Base-by-base conservation (phyloP, 495 filamentous ascomycete genomes). In the Penicillium odoratum region DNA sequence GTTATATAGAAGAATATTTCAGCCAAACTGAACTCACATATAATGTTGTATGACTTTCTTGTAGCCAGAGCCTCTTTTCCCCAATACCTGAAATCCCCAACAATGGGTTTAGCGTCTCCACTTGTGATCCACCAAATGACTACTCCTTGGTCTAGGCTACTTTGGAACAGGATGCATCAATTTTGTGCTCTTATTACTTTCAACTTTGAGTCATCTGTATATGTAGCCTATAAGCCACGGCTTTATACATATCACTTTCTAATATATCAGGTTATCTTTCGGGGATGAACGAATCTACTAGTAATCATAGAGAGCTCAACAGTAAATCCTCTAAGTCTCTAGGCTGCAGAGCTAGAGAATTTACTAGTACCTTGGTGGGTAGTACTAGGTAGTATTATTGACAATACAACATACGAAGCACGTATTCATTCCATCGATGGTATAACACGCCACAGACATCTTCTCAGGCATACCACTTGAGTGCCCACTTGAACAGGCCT, bases 101-200 rank as follows among this genome's bases (percentile, higher is more conserved):
- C 8, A 47, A 47, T 9, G 44, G 44, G 26, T 15, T 47, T 47
- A 47, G 44, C 44, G 44, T 26, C 44, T 47, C 44, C 44, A 47
- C 44, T 18, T 29, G 10, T 25, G 38, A 15, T 40, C 38, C 38
- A 40, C 38, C 38, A 40, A 40, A 7, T 40, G 38, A 16, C 38
- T 16, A 36, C 9, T 21, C 21, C 31, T 16, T 40, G 38, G 15
- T 16, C 38, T 13, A 40, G 38, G 38, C 38, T 40, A 7, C 21
- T 21, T 21, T 21, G 21, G 21, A 21, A 21, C 21, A 21, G 21
- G 21, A 21, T 1, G 21, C 21, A 21, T 21, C 38, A 40, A 15
- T 13, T 40, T 40, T 13, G n/a, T 16, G 15, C 38, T 36, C 33
- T 21, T 21, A 21, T 21, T 36, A 36, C 33, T 4, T 36, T 36